Percentiles rank a stretch among this genome's conserved stretches.
Conservation (phyloP, 805 yeast genomes). For the Priceomyces haplophilus region DNA sequence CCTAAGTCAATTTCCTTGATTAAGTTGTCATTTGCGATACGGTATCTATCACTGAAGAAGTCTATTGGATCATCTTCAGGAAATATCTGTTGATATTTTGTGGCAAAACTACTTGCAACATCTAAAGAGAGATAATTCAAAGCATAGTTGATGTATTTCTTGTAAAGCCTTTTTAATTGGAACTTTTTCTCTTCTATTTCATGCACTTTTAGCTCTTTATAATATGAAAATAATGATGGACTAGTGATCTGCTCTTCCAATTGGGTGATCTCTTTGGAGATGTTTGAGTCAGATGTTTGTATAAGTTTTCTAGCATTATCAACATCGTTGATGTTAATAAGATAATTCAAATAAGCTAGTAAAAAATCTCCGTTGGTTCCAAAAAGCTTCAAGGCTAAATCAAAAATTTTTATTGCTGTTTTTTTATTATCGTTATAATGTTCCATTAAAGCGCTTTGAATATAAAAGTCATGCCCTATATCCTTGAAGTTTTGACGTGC, state of each 20-base stretch:
- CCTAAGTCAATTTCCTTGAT: slow-evolving; percentile 38
- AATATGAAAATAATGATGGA: slow-evolving; percentile 44
- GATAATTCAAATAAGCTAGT: slow-evolving; percentile 65
- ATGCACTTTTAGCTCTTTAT: slow-evolving; percentile 28
- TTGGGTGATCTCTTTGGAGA: slow-evolving; percentile 34
- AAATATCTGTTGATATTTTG: slow-evolving; percentile 61
- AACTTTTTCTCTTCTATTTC: slow-evolving; percentile 22
- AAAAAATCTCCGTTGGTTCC: slow-evolving; percentile 59
- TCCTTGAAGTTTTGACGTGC: slow-evolving; percentile 58
- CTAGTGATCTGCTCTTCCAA: slow-evolving; percentile 23
- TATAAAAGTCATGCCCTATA: slow-evolving; percentile 71
- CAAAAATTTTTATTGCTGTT: slow-evolving; percentile 74
- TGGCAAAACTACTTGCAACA: slow-evolving; percentile 63
- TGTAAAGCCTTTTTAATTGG: slow-evolving; percentile 30
- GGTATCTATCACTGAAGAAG: slow-evolving; percentile 38
- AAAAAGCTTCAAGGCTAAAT: slow-evolving; percentile 65
- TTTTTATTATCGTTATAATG: slow-evolving; percentile 61
- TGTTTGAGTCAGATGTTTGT: slow-evolving; percentile 67
- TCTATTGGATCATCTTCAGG: slow-evolving; percentile 52
- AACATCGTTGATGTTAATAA: slow-evolving; percentile 65
- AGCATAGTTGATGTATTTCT: slow-evolving; percentile 63
- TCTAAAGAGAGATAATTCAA: slow-evolving; percentile 65
- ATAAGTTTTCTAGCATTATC: slow-evolving; percentile 77
- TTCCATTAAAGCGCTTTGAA: slow-evolving; percentile 81
- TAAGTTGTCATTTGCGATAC: slow-evolving; percentile 34